Percentiles rank a stretch among this genome's conserved stretches.
phyloP scores from a whole-genome alignment of 2,329 filamentous ascomycete genomes.

The Talaromyces albobiverticillius region DNA sequence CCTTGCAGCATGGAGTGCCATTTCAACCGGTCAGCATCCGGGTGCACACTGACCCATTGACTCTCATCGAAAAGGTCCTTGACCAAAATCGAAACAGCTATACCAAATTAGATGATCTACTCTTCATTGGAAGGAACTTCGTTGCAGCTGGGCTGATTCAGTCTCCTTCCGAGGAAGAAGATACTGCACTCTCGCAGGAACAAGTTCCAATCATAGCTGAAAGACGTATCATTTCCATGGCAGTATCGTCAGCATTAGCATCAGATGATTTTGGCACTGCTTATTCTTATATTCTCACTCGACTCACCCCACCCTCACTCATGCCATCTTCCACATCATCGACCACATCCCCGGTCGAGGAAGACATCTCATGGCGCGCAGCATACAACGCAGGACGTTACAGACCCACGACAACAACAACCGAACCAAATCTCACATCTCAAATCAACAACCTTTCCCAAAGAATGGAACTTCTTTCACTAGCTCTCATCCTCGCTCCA shows the following conservation, averaged over 20 bases:
- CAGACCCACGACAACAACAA: conserved; percentile 30
- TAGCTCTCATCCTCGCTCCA: conserved; percentile 60
- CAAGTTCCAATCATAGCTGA: conserved; percentile 35
- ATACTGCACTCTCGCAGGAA: conserved; percentile 1
- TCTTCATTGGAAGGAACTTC: conserved; percentile 60
- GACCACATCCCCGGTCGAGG: conserved; percentile 30
- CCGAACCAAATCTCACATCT: conserved; percentile 32
- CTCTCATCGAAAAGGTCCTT: conserved; percentile 58
- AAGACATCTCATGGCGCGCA: conserved; percentile 64
- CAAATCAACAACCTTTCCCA: conserved; percentile 58
- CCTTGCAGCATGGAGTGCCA: conserved; percentile 61
- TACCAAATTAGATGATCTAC: conserved; percentile 61
- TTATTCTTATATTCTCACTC: conserved; percentile 64
- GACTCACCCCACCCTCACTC: conserved; percentile 44
- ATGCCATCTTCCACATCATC: conserved; percentile 20
- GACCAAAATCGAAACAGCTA: conserved; percentile 62
- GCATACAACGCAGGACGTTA: conserved; percentile 61
- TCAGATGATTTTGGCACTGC: conserved; percentile 57
- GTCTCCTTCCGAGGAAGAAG: conserved; percentile 18
- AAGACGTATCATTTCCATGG: conserved; percentile 46
- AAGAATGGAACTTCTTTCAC: conserved; percentile 62
- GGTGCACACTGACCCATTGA: conserved; percentile 59
- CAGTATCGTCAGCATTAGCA: conserved; percentile 44
- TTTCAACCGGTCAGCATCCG: conserved; percentile 66
- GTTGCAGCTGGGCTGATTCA: conserved; percentile 45